Percentiles rank a stretch among this genome's conserved stretches.
These are phyloP conservation scores for Citrus sp. DNA, from an alignment of 345 rosid species.

Conservation along the genomic window DNA sequence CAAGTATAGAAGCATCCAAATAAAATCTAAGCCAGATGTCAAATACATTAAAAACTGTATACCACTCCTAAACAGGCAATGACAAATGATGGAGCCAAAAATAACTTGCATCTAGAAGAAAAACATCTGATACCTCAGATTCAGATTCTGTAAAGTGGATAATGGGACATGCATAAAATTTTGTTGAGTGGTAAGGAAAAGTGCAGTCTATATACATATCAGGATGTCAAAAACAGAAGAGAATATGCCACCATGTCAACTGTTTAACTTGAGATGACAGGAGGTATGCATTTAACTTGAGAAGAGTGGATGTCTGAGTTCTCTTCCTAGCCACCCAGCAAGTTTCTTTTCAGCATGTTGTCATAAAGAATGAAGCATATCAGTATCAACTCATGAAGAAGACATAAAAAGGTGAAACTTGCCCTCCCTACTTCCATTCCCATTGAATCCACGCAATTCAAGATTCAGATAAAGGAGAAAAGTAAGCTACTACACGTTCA, in stretches of 20 bases:
- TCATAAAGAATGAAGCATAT: neutral
- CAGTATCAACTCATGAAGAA: neutral
- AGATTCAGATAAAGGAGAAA: neutral
- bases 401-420: neutral
- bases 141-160: neutral
- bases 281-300: neutral
- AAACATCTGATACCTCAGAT: neutral
- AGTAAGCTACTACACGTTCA: neutral
- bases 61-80: neutral
- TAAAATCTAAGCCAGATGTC: neutral
- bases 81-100: too few relatives aligned
- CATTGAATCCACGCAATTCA: neutral
- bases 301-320: neutral
- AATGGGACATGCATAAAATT: neutral
- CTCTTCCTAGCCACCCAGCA: neutral
- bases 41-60: neutral
- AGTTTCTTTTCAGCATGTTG: neutral
- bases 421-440: neutral
- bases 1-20: neutral
- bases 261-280: neutral
- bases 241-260: neutral
- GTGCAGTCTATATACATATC: neutral
- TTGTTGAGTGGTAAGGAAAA: neutral
- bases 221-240: neutral
- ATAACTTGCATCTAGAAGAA: neutral